Conservation (phyloP, 2,329 filamentous ascomycete species). For the Dactylellina haptotyla region DNA sequence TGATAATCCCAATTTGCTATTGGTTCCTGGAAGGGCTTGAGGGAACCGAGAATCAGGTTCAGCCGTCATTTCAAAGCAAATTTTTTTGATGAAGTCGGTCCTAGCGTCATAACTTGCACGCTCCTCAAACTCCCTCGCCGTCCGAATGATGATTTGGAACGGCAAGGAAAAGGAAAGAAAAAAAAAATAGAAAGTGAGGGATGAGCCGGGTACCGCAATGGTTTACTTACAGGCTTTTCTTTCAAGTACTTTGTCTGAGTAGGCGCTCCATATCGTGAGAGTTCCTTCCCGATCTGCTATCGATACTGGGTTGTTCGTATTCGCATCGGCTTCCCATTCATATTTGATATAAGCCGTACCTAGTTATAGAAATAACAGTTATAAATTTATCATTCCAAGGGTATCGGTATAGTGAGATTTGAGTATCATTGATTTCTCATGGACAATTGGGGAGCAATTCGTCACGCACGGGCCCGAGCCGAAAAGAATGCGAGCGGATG, state of each 20-base stretch:
- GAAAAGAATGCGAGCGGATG: too few species aligned
- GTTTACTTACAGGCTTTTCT: too few species aligned
- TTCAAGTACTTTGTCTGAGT: neutral
- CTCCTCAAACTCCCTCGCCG: neutral
- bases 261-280: slow-evolving; percentile 19
- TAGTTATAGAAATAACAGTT: too few species aligned
- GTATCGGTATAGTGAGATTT: too few species aligned
- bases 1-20: slow-evolving; percentile 21
- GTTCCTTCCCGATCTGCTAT: neutral
- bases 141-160: slow-evolving; percentile 12
- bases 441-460: too few species aligned
- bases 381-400: too few species aligned
- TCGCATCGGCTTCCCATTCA: slow-evolving; percentile 6
- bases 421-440: too few species aligned
- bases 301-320: slow-evolving; percentile 27
- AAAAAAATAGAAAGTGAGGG: too few species aligned
- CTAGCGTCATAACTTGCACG: slow-evolving; percentile 1
- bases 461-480: too few species aligned
- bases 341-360: too few species aligned
- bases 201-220: too few species aligned
- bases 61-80: slow-evolving; percentile 39
- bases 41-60: slow-evolving; percentile 48
- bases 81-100: slow-evolving; percentile 19
- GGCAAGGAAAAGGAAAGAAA: neutral
- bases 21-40: slow-evolving; percentile 9